A percentile compares a stretch with the other conserved stretches of the same genome.
These are phyloP conservation scores for Tuber borchii DNA, from an alignment of 495 filamentous ascomycete species.

Conservation along the genomic window DNA sequence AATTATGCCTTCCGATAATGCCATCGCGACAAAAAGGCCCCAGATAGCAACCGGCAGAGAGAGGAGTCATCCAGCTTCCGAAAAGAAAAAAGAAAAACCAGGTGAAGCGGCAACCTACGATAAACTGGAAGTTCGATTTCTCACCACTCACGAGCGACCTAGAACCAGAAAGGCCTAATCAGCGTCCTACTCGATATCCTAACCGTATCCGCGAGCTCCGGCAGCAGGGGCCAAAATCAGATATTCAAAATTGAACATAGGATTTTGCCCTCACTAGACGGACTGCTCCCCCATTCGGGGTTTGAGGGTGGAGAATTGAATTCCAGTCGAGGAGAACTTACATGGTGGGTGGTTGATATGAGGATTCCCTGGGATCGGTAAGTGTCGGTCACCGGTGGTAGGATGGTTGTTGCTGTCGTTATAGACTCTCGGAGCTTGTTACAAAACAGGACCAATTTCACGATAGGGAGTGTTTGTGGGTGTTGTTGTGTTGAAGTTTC, in stretches of 20 bases:
- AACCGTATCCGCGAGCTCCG: neutral
- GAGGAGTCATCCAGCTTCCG: neutral
- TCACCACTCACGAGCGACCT: slow-evolving; percentile 50
- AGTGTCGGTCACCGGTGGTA: slow-evolving; percentile 25
- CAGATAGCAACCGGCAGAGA: neutral
- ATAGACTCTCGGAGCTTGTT: slow-evolving; percentile 14
- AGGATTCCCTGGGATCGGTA: slow-evolving; percentile 25
- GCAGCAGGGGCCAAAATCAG: slow-evolving; percentile 2
- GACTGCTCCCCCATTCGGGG: neutral
- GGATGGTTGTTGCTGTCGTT: slow-evolving; percentile 25
- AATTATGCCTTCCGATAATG: neutral
- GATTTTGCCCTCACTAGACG: neutral
- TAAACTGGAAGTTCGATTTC: slow-evolving; percentile 83
- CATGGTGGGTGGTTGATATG: slow-evolving; percentile 29
- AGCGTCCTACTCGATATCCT: slow-evolving; percentile 5
- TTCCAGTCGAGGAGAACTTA: slow-evolving; percentile 20
- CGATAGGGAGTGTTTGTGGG: slow-evolving; percentile 10
- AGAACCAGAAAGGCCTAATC: slow-evolving; percentile 13
- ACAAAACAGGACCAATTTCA: slow-evolving; percentile 7
- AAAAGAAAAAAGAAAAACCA: slow-evolving; percentile 23
- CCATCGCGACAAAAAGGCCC: neutral
- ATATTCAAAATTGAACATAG: neutral
- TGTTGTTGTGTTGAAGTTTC: neutral
- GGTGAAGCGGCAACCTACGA: slow-evolving; percentile 30
- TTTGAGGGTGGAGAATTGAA: slow-evolving; percentile 4